Evolutionary conservation across 2,329 filamentous ascomycete genomes (phyloP).

Genomic region (Ophiostoma tasmaniense): DNA sequence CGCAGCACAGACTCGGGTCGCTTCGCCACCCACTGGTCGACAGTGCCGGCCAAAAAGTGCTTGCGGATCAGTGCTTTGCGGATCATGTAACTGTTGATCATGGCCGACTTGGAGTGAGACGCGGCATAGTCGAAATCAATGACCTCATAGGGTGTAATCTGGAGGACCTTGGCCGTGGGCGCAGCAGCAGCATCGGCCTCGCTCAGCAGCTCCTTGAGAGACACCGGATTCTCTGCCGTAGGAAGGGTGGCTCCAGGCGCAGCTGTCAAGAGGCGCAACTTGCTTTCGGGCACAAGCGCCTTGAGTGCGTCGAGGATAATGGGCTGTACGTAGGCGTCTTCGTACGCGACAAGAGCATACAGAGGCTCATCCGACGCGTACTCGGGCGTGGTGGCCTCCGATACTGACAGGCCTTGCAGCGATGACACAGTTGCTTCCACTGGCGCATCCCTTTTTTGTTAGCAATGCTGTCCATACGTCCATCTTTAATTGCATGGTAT

Average conservation of each 20-base stretch:
- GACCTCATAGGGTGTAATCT: conserved; percentile 79
- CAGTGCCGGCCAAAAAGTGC: conserved; percentile 79
- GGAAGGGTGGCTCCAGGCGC: background rate
- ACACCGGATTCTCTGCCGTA: conserved; percentile 25
- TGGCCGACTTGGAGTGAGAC: conserved; percentile 48
- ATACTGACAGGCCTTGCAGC: background rate
- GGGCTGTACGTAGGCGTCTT: conserved; percentile 81
- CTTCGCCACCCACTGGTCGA: conserved; percentile 80
- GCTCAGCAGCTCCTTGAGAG: conserved; percentile 32
- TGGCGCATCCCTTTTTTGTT: conserved; percentile 7
- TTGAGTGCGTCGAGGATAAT: conserved; percentile 68
- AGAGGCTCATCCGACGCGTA: conserved; percentile 32
- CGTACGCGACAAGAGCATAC: conserved; percentile 73
- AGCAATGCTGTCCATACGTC: background rate
- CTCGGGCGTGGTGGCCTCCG: background rate
- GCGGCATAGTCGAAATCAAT: conserved; percentile 75
- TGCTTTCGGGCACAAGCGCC: conserved; percentile 46
- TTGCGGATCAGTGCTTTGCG: conserved; percentile 95
- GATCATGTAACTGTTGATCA: conserved; percentile 88
- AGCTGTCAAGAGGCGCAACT: conserved; percentile 38
- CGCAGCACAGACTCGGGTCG: conserved; percentile 62
- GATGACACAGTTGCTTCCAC: background rate
- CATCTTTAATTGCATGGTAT: background rate
- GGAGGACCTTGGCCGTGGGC: conserved; percentile 45
- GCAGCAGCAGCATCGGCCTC: conserved; percentile 1